Percentiles rank a stretch among this genome's conserved stretches.
phyloP scores from a whole-genome alignment of 2,329 filamentous ascomycete genomes.

The Pyrenophora graminea region DNA sequence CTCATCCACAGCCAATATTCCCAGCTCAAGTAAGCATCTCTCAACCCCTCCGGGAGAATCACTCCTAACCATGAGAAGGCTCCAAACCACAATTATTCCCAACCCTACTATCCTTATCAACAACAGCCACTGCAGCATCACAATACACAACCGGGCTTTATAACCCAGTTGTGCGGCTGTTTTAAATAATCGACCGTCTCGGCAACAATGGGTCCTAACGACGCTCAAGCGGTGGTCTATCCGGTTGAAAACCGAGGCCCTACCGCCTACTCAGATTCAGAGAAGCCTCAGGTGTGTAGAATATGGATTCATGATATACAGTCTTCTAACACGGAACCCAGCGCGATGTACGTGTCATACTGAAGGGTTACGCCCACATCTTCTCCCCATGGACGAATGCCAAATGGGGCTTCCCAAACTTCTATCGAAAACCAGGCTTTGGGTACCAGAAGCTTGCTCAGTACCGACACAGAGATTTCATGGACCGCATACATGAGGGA shows the following conservation, averaged over 20 bases:
- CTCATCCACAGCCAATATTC: constrained; percentile 10
- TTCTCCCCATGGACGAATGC: constrained; percentile 26
- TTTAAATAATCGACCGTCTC: not conserved
- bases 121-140: constrained; percentile 14
- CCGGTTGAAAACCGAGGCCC: constrained; percentile 11
- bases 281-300: constrained; percentile 1
- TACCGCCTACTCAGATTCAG: not conserved
- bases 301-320: fast-evolving
- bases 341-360: constrained; percentile 15
- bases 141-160: constrained; percentile 17
- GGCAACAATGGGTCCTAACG: constrained; percentile 12
- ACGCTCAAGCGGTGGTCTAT: constrained; percentile 18
- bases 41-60: not conserved
- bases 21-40: constrained; percentile 16
- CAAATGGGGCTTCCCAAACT: constrained; percentile 30
- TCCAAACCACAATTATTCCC: constrained; percentile 8
- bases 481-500: constrained; percentile 31
- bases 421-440: constrained; percentile 32
- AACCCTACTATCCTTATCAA: not conserved
- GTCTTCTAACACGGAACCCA: constrained; percentile 1
- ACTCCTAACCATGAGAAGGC: constrained; percentile 9
- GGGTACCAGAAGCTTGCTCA: constrained; percentile 31
- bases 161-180: constrained; percentile 27
- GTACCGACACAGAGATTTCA: constrained; percentile 30
- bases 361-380: constrained; percentile 29